Evolutionary conservation across 2,329 filamentous ascomycete species (phyloP).

Genomic region (Chrysoporthe deuterocubensis): DNA sequence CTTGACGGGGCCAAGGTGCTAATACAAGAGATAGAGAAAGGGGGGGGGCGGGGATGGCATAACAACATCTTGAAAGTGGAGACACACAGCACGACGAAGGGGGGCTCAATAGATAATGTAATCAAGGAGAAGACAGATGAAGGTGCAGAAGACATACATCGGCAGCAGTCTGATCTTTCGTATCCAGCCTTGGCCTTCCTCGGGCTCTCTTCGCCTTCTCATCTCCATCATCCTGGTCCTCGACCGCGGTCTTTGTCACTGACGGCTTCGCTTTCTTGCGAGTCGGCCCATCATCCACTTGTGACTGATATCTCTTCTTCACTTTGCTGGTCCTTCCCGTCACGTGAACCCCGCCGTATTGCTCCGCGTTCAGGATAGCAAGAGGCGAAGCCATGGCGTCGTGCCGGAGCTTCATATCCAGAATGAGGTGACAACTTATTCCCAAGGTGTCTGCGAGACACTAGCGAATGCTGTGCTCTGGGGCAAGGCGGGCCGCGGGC

Average conservation of each 20-base stretch:
- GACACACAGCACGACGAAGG: not conserved
- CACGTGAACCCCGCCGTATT: slow-evolving; percentile 42
- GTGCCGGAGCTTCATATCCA: slow-evolving; percentile 18
- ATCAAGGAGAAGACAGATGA: not conserved
- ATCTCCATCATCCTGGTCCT: slow-evolving; percentile 37
- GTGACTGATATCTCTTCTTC: slow-evolving; percentile 33
- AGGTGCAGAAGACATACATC: slow-evolving; percentile 63
- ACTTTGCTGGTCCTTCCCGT: slow-evolving; percentile 37
- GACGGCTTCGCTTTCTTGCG: slow-evolving; percentile 27
- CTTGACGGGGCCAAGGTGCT: slow-evolving; percentile 31
- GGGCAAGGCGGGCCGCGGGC: not conserved
- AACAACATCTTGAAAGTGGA: not conserved
- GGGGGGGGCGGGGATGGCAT: too few species aligned
- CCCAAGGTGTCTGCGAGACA: not conserved
- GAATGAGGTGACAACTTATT: not conserved
- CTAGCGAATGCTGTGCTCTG: not conserved
- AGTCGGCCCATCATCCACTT: slow-evolving; percentile 30
- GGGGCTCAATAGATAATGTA: not conserved
- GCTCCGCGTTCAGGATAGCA: slow-evolving; percentile 52
- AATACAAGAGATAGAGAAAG: not conserved
- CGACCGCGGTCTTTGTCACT: not conserved
- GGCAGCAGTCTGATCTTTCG: slow-evolving; percentile 75
- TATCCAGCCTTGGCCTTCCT: slow-evolving; percentile 75
- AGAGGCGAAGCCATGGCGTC: slow-evolving; percentile 40
- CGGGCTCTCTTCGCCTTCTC: slow-evolving; percentile 64